Percentiles rank a stretch among this genome's conserved stretches.
phyloP scores from a whole-genome alignment of 345 rosid species.

The Arabidopsis arenosa region DNA sequence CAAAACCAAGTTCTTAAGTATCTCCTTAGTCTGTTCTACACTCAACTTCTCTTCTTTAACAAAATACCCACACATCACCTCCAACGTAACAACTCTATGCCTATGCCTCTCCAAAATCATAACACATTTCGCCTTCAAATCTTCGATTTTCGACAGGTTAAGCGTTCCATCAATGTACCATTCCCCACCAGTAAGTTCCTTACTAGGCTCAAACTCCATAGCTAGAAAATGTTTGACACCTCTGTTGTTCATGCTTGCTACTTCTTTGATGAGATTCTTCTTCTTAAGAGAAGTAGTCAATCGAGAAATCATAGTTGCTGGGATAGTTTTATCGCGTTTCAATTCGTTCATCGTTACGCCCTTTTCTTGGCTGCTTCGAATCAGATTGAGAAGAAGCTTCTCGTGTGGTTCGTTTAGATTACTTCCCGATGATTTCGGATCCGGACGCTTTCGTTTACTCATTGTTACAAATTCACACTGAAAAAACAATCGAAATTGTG shows the following conservation, averaged over 20 bases:
- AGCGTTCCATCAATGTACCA: conserved; percentile 78
- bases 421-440: conserved; percentile 39
- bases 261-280: conserved; percentile 64
- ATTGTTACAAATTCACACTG: conserved; percentile 8
- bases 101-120: conserved; percentile 37
- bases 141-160: conserved; percentile 50
- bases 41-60: conserved; percentile 42
- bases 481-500: not conserved
- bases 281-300: conserved; percentile 51
- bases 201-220: conserved; percentile 64
- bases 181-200: conserved; percentile 75
- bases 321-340: conserved; percentile 54
- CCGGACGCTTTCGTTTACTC: conserved; percentile 67
- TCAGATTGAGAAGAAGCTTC: conserved; percentile 48
- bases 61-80: conserved; percentile 47
- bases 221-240: conserved; percentile 65
- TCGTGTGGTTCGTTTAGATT: conserved; percentile 58
- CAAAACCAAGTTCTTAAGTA: conserved; percentile 66
- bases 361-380: conserved; percentile 61
- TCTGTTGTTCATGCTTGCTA: conserved; percentile 64
- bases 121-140: conserved; percentile 52
- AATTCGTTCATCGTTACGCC: conserved; percentile 62
- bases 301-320: conserved; percentile 46
- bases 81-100: conserved; percentile 57
- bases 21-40: conserved; percentile 59